These are phyloP conservation scores for Colletotrichum destructivum DNA, from an alignment of 2,329 filamentous ascomycete genomes.

Conservation along the genomic window DNA sequence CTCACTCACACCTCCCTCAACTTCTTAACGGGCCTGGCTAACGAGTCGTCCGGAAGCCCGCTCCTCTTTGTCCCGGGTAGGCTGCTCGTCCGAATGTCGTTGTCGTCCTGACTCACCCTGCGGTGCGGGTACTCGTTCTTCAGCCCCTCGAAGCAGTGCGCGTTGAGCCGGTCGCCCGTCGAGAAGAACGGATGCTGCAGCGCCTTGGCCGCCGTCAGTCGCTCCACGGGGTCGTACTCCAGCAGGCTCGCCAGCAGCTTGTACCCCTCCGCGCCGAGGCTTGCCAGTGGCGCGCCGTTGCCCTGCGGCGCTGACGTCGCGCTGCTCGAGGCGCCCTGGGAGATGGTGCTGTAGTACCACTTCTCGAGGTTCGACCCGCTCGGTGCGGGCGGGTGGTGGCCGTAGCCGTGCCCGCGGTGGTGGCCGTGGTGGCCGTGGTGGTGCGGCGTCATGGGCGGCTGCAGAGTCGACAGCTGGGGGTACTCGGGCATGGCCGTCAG, in stretches of 20 bases:
- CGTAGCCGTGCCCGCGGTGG: slow-evolving; percentile 49
- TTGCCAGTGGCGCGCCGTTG: slow-evolving; percentile 60
- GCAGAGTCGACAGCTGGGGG: slow-evolving; percentile 74
- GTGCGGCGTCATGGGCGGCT: slow-evolving; percentile 64
- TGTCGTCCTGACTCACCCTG: slow-evolving; percentile 93
- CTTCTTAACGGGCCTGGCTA: slow-evolving; percentile 76
- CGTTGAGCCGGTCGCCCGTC: slow-evolving; percentile 79
- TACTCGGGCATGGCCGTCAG: slow-evolving; percentile 91
- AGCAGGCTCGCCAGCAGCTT: slow-evolving; percentile 85
- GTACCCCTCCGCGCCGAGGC: slow-evolving; percentile 83
- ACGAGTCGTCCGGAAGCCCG: slow-evolving; percentile 83
- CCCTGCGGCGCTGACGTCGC: slow-evolving; percentile 59
- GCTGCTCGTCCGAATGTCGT: slow-evolving; percentile 93
- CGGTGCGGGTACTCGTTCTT: slow-evolving; percentile 91
- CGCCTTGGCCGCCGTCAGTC: slow-evolving; percentile 89
- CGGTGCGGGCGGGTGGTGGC: slow-evolving; percentile 45
- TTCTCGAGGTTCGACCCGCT: slow-evolving; percentile 76
- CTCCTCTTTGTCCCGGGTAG: slow-evolving; percentile 92
- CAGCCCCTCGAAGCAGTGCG: slow-evolving; percentile 92
- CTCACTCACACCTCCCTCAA: slow-evolving; percentile 65
- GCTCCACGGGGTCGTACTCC: slow-evolving; percentile 92
- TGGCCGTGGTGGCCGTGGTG: slow-evolving; percentile 59
- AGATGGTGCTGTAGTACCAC: slow-evolving; percentile 83
- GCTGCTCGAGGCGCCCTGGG: slow-evolving; percentile 67
- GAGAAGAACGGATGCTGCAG: slow-evolving; percentile 93